Percentiles rank a stretch among this genome's conserved stretches.
phyloP scores from a whole-genome alignment of 805 yeast species.

The Wickerhamomyces subpelliculosus region DNA sequence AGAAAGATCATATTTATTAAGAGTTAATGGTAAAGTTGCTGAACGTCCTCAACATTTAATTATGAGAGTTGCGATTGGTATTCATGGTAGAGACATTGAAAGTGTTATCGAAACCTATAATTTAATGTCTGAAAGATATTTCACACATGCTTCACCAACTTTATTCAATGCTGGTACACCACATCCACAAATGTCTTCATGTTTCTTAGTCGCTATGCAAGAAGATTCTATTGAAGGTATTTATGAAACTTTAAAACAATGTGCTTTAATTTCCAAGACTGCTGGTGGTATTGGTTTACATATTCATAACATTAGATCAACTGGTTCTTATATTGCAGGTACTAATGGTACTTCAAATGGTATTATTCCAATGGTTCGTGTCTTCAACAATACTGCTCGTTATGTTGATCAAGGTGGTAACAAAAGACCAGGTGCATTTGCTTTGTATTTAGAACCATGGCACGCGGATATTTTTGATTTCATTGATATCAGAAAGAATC shows the following conservation, averaged over 20 bases:
- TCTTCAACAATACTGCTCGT: slow-evolving; percentile 91
- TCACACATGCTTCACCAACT: slow-evolving; percentile 95
- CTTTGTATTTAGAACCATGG: slow-evolving; percentile 94
- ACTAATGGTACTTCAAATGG: slow-evolving; percentile 93
- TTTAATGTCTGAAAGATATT: slow-evolving; percentile 78
- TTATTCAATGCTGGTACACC: slow-evolving; percentile 91
- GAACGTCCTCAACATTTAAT: slow-evolving; percentile 91
- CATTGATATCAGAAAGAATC: slow-evolving; percentile 81
- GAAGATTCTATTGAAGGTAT: slow-evolving; percentile 96
- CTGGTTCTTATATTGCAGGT: slow-evolving; percentile 85
- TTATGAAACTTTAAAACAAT: slow-evolving; percentile 77
- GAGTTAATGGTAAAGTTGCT: slow-evolving; percentile 55
- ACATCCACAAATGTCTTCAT: slow-evolving; percentile 79
- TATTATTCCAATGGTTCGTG: slow-evolving; percentile 91
- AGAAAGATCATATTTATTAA: slow-evolving; percentile 76
- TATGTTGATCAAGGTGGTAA: slow-evolving; percentile 98
- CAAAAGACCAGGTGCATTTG: slow-evolving; percentile 97
- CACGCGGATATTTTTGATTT: slow-evolving; percentile 87
- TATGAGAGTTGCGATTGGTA: slow-evolving; percentile 89
- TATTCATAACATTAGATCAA: slow-evolving; percentile 77
- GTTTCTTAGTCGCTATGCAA: slow-evolving; percentile 85
- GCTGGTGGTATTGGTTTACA: slow-evolving; percentile 96
- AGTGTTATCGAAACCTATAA: slow-evolving; percentile 76
- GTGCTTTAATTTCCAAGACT: slow-evolving; percentile 87
- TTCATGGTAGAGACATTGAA: slow-evolving; percentile 65